Base-by-base conservation (phyloP, 805 yeast species). In the Starmerella gropengiesseri region DNA sequence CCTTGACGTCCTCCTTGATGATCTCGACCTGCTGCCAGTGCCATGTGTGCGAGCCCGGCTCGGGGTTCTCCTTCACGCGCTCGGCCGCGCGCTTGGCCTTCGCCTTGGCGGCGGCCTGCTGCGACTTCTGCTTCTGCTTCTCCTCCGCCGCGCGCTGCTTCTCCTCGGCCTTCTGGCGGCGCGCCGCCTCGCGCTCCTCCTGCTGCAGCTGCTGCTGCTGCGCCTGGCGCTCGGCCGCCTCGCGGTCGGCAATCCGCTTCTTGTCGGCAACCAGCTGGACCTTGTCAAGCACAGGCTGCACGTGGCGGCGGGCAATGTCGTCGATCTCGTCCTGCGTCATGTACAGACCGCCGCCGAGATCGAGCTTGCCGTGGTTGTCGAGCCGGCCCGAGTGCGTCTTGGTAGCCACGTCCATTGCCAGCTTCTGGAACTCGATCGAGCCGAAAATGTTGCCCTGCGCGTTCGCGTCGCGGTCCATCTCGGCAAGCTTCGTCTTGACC, bases 281-380 rank as follows among this genome's bases (percentile, higher is more conserved):
- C 60, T 84, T 87, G 30, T 68, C 70, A 55, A 89, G 66, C 5
- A 89, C 86, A 7, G 98, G 98, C 51, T 73, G 70, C 45, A 91
- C 94, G 56, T 82, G 69, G 36, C 77, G 71, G 47, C 75, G 65
- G 17, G 98, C 97, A 66, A 89, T 73, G 40, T 71, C 71, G 50
- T 83, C 80, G 48, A 91, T 74, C 55, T 87, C 95, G 17, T 68
- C 71, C 46, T 72, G 80, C 30, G 81, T 68, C 71, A 89, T 75
- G 55, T 71, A 74, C 45, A 83, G 69, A 2, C 96, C 97, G 49
- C 94, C 95, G 47, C 98, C 98, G 49, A 89, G 64, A 56, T 84
- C 70, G 54, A 85, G 67, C 59, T 78, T 73, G 50, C 77, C 75
- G 39, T 54, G 58, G 48, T 65, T 58, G 48, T 69, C 67, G 37